phyloP scores from a whole-genome alignment of 2,329 filamentous ascomycete species.

The Lasiodiplodia gonubiensis region DNA sequence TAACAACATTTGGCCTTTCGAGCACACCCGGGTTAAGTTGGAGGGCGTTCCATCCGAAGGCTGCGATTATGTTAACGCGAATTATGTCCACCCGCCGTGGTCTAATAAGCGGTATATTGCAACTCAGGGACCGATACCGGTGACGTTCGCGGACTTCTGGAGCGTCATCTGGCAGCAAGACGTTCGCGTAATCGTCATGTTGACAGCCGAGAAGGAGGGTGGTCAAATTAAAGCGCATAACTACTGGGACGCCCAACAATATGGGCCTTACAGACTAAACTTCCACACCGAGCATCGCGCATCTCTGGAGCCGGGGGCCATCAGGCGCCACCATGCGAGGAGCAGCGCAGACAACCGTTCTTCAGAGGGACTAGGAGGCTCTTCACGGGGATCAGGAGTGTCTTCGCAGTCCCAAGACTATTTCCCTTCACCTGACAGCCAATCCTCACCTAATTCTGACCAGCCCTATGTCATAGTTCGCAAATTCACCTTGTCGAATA shows the following conservation, averaged over 20 bases:
- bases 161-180: conserved; percentile 97
- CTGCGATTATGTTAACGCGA: conserved; percentile 97
- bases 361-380: conserved; percentile 36
- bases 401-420: conserved; percentile 28
- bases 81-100: conserved; percentile 76
- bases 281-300: conserved; percentile 81
- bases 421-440: conserved; percentile 27
- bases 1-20: conserved; percentile 96
- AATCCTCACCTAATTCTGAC: conserved; percentile 53
- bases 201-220: conserved; percentile 92
- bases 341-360: conserved; percentile 35
- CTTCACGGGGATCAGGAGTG: conserved; percentile 30
- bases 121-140: conserved; percentile 89
- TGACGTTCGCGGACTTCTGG: conserved; percentile 97
- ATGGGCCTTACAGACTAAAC: conserved; percentile 77
- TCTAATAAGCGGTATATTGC: conserved; percentile 95
- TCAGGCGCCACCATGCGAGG: conserved; percentile 49
- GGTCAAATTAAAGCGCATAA: conserved; percentile 94
- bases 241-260: conserved; percentile 84
- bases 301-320: conserved; percentile 69
- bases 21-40: conserved; percentile 86
- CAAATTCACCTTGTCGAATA: conserved; percentile 83
- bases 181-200: conserved; percentile 91
- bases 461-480: conserved; percentile 80
- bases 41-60: conserved; percentile 68